phyloP scores from a whole-genome alignment of 78 protist species.

The Dictyostelium discoideum region DNA sequence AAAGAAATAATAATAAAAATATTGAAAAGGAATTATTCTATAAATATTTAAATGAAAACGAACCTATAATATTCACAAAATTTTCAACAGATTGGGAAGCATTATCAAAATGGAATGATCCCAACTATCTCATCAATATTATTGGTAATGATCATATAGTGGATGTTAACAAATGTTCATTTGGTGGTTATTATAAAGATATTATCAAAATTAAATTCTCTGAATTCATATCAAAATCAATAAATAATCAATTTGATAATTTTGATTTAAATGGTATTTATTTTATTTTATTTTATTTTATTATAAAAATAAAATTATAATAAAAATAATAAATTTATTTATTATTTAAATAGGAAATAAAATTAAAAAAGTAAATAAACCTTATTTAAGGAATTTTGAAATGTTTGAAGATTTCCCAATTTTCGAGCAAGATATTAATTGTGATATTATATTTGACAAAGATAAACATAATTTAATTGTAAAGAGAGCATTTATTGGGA shows the following conservation, averaged over 20 bases:
- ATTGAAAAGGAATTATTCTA: slow-evolving; percentile 7
- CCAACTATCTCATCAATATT: neutral
- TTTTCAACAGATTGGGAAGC: slow-evolving; percentile 31
- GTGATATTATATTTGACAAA: neutral
- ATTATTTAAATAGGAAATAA: neutral
- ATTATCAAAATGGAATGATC: slow-evolving; percentile 29
- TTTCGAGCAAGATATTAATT: slow-evolving; percentile 5
- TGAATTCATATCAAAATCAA: neutral
- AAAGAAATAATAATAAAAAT: slow-evolving; percentile 13
- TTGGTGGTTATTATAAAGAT: slow-evolving; percentile 23
- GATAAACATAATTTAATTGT: slow-evolving; percentile 20
- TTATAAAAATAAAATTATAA: neutral
- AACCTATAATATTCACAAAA: slow-evolving; percentile 30
- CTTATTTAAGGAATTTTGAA: slow-evolving; percentile 46
- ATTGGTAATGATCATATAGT: slow-evolving; percentile 32
- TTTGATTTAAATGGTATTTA: neutral
- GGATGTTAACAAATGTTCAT: slow-evolving; percentile 54
- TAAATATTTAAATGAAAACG: slow-evolving; percentile 13
- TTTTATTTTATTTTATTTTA: neutral
- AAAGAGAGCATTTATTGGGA: slow-evolving; percentile 37
- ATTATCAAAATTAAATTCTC: slow-evolving; percentile 15
- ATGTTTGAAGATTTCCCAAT: slow-evolving; percentile 40
- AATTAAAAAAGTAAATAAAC: neutral
- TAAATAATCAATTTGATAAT: neutral
- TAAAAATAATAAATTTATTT: neutral